phyloP scores from a whole-genome alignment of 2,329 filamentous ascomycete species.

The Aureobasidium uvarum region DNA sequence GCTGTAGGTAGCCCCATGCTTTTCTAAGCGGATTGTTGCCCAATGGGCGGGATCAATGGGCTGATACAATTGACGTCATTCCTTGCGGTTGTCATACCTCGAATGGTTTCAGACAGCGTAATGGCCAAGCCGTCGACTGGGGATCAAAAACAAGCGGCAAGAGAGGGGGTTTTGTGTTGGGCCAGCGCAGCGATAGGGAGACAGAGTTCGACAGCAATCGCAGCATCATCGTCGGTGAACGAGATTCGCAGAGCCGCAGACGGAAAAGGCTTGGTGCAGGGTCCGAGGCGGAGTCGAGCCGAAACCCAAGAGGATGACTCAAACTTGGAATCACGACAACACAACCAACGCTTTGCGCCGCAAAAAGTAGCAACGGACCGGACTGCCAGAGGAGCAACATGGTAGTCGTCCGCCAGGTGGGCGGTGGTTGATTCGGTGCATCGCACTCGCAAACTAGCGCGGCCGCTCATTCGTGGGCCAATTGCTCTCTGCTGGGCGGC shows the following conservation, averaged over 20 bases:
- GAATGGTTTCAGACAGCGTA: constrained; percentile 14
- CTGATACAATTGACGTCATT: constrained; percentile 22
- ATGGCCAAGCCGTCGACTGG: neutral
- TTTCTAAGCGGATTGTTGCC: constrained; percentile 24
- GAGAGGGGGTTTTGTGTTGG: constrained; percentile 23
- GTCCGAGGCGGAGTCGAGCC: constrained; percentile 21
- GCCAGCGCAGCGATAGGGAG: neutral
- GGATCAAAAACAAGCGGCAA: constrained; percentile 6
- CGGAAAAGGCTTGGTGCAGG: constrained; percentile 21
- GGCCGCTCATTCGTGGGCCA: constrained; percentile 21
- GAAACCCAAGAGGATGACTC: constrained; percentile 22
- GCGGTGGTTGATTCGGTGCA: constrained; percentile 13
- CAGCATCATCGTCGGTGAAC: constrained; percentile 22
- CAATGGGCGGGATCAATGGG: constrained; percentile 21
- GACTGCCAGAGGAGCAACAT: constrained; percentile 6
- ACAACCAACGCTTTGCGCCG: constrained; percentile 24
- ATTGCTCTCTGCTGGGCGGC: constrained; percentile 13
- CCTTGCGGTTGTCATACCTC: constrained; percentile 12
- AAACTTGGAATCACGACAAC: constrained; percentile 22
- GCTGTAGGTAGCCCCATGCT: constrained; percentile 19
- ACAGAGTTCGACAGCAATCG: constrained; percentile 8
- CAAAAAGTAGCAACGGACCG: constrained; percentile 18
- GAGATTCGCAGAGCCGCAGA: constrained; percentile 23
- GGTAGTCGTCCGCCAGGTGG: neutral
- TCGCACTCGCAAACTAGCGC: constrained; percentile 19